phyloP scores from a whole-genome alignment of 1,284 basidiomycete species.

The Wallemia ichthyophaga region DNA sequence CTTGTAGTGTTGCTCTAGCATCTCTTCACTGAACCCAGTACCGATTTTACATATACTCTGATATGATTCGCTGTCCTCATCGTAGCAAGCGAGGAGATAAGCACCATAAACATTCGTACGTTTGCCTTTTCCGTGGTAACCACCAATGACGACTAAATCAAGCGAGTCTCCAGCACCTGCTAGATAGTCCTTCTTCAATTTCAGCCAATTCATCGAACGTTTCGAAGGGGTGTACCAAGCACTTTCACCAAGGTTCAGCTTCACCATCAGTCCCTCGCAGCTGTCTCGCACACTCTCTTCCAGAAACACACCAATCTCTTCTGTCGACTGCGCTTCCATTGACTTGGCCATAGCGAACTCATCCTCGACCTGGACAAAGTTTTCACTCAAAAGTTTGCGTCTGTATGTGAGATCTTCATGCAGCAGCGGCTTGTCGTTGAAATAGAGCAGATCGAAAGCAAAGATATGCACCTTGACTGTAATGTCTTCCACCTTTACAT shows the following conservation, averaged over 20 bases:
- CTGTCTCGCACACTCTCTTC: constrained; percentile 92
- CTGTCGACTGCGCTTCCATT: constrained; percentile 61
- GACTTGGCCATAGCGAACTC: constrained; percentile 83
- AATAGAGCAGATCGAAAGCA: constrained; percentile 25
- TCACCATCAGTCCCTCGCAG: constrained; percentile 97
- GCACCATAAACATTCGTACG: constrained; percentile 88
- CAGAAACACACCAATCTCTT: constrained; percentile 81
- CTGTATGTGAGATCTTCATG: constrained; percentile 39
- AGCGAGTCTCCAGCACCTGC: constrained; percentile 92
- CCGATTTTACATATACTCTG: constrained; percentile 98
- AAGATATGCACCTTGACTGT: constrained; percentile 25
- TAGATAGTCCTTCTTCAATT: constrained; percentile 92
- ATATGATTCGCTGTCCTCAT: constrained; percentile 61
- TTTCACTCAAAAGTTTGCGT: constrained; percentile 37
- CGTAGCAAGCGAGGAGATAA: constrained; percentile 80
- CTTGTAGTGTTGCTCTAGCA: constrained; percentile 52
- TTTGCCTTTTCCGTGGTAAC: constrained; percentile 90
- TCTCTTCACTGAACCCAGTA: constrained; percentile 86
- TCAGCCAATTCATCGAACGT: constrained; percentile 89
- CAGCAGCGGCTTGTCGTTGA: constrained; percentile 20
- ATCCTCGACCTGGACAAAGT: constrained; percentile 52
- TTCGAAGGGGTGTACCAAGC: constrained; percentile 87
- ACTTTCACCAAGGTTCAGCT: constrained; percentile 72
- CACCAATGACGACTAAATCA: constrained; percentile 86
- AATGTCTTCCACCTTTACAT: constrained; percentile 34